Base-by-base conservation (phyloP, 768 basidiomycete genomes). In the Termitomyces sp. region DNA sequence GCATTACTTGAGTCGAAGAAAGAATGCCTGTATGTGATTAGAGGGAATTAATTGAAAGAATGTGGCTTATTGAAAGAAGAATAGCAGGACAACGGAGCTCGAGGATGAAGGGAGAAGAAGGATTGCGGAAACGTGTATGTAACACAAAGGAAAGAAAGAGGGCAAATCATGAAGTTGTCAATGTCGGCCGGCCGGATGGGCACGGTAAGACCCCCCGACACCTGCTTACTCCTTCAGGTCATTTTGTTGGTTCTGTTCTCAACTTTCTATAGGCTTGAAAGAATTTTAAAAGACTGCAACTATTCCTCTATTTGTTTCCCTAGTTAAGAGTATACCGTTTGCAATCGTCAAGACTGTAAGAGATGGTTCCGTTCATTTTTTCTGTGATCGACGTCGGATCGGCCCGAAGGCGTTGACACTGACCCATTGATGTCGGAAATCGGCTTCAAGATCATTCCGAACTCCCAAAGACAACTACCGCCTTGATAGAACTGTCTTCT, bases 91-190 rank as follows among this genome's bases (percentile, higher is more conserved):
- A 7, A 38, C n/a, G 34, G 34, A 34, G 12, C 12, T 34, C 34
- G 5, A 40, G 10, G 53, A 35, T n/a, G 8, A 12, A 34, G 24
- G 32, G 24, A 53, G 42, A 19, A 35, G 17, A n/a, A 15, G 30
- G 35, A 45, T 32, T 34, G n/a, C 21, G 24, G 8, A 37, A 19
- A 19, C 53, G 53, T 35, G 53, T 19, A n/a, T n/a, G n/a, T n/a
- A n/a, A n/a, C n/a, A n/a, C n/a, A 53, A 32, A 0, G 24, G 14
- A 34, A 37, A 48, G 32, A 21, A 49, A 43, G 19, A 17, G 11
- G n/a, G 14, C 22, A 11, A 77, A 64, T 12, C 1, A 6, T 40
- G 35, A 38, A 50, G 24, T 49, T 48, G 30, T n/a, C 45, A 19
- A 47, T 47, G 14, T 48, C 49, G 49, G 24, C 38, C 49, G 49